These are phyloP conservation scores for Calycina marina DNA, from an alignment of 2,329 filamentous ascomycete species.

Conservation along the genomic window DNA sequence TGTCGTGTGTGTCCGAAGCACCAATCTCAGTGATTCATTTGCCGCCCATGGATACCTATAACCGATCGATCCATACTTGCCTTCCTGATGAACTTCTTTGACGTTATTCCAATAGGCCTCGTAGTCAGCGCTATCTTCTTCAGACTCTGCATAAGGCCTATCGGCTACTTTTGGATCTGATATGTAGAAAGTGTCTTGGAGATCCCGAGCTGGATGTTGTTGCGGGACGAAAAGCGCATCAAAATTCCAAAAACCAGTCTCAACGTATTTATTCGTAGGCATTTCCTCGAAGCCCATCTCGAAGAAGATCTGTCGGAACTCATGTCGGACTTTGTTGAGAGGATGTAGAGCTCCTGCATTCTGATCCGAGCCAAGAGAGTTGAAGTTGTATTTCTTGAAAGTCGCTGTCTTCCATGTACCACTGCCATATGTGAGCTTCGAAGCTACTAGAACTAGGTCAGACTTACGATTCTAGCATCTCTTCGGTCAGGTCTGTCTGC, in stretches of 20 bases:
- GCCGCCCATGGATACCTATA: slow-evolving; percentile 91
- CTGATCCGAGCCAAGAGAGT: slow-evolving; percentile 44
- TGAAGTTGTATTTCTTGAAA: slow-evolving; percentile 80
- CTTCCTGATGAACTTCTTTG: slow-evolving; percentile 72
- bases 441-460: slow-evolving; percentile 1
- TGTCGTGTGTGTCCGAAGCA: slow-evolving; percentile 92
- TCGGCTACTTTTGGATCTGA: slow-evolving; percentile 73
- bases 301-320: slow-evolving; percentile 98
- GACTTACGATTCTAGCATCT: slow-evolving; percentile 62
- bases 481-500: slow-evolving; percentile 85
- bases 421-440: slow-evolving; percentile 20
- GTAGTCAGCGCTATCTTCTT: slow-evolving; percentile 51
- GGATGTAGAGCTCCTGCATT: slow-evolving; percentile 48
- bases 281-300: slow-evolving; percentile 98
- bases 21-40: slow-evolving; percentile 73
- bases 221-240: slow-evolving; percentile 93
- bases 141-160: slow-evolving; percentile 40
- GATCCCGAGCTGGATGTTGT: slow-evolving; percentile 91
- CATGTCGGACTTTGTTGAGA: slow-evolving; percentile 86
- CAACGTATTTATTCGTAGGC: slow-evolving; percentile 85
- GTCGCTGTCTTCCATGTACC: slow-evolving; percentile 85
- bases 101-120: slow-evolving; percentile 81
- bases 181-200: slow-evolving; percentile 98
- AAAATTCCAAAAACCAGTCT: slow-evolving; percentile 99
- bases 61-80: slow-evolving; percentile 87